phyloP scores from a whole-genome alignment of 805 yeast species.

The Ogataea haglerorum region DNA sequence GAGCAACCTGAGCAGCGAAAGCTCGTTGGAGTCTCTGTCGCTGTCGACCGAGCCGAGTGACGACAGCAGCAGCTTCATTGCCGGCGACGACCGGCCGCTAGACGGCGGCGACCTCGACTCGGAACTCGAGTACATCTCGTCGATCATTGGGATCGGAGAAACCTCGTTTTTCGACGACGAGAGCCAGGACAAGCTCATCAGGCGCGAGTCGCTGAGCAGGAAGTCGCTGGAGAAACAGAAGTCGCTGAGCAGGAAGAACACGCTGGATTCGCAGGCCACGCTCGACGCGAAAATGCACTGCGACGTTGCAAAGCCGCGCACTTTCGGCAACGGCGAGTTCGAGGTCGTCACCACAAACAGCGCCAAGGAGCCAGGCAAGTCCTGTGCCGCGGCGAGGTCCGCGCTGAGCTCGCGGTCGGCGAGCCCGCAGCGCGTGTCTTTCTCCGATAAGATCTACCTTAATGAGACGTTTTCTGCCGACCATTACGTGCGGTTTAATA shows the following conservation, averaged over 20 bases:
- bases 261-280: constrained; percentile 13
- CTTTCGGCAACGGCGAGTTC: constrained; percentile 5
- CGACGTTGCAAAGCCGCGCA: constrained; percentile 2
- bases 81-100: constrained; percentile 15
- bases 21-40: background rate
- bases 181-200: constrained; percentile 29
- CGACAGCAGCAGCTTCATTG: constrained; percentile 16
- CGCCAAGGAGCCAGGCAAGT: constrained; percentile 1
- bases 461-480: constrained; percentile 52
- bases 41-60: constrained; percentile 3
- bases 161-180: constrained; percentile 34
- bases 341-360: constrained; percentile 12
- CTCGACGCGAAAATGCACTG: constrained; percentile 22
- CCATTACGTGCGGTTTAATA: constrained; percentile 53
- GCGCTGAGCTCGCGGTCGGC: constrained; percentile 4
- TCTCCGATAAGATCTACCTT: constrained; percentile 45
- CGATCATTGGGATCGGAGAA: constrained; percentile 39
- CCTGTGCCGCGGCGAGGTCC: background rate
- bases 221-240: constrained; percentile 36
- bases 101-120: constrained; percentile 17
- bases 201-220: constrained; percentile 33
- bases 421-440: constrained; percentile 24
- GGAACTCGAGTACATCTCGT: constrained; percentile 38
- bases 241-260: constrained; percentile 31
- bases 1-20: background rate